A percentile compares a stretch with the other conserved stretches of the same genome.
Conservation (phyloP, 78 protist genomes). For the Chrysochromulina parva region DNA sequence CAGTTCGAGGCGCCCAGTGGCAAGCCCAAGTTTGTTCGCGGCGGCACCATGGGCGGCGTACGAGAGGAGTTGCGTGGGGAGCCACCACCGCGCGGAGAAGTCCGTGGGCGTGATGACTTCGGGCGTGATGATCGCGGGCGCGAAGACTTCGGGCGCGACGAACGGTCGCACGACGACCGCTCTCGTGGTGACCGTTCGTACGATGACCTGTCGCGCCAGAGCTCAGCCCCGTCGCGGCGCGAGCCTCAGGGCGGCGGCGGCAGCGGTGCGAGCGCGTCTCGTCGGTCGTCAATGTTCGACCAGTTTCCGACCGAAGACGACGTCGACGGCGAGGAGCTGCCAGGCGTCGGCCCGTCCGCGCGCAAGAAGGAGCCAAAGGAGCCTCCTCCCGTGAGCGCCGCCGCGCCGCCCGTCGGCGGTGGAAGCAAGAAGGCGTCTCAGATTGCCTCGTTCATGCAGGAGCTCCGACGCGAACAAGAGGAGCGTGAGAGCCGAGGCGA, state of each 20-base stretch:
- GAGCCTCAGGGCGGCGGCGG: not conserved
- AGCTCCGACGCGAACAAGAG: slow-evolving; percentile 22
- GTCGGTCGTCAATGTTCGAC: not conserved
- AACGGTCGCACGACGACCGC: not conserved
- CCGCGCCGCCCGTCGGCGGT: too few relatives aligned
- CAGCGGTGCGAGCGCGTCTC: too few relatives aligned
- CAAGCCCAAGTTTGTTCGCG: not conserved
- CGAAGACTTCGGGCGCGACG: not conserved
- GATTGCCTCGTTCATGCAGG: not conserved
- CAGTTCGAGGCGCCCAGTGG: not conserved
- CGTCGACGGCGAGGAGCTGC: not conserved
- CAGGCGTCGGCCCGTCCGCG: not conserved
- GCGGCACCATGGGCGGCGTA: not conserved
- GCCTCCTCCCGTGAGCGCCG: too few relatives aligned
- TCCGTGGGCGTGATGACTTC: too few relatives aligned
- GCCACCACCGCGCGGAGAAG: too few relatives aligned
- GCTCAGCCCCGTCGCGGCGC: not conserved
- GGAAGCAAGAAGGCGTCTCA: not conserved
- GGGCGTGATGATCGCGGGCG: too few relatives aligned
- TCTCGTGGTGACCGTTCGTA: not conserved
- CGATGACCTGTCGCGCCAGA: not conserved
- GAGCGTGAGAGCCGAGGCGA: slow-evolving; percentile 1
- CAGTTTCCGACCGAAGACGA: not conserved
- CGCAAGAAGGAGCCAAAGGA: too few relatives aligned
- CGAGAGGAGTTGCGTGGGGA: too few relatives aligned